Conservation (phyloP, 805 yeast genomes). For the Wickerhamiella cacticola region DNA sequence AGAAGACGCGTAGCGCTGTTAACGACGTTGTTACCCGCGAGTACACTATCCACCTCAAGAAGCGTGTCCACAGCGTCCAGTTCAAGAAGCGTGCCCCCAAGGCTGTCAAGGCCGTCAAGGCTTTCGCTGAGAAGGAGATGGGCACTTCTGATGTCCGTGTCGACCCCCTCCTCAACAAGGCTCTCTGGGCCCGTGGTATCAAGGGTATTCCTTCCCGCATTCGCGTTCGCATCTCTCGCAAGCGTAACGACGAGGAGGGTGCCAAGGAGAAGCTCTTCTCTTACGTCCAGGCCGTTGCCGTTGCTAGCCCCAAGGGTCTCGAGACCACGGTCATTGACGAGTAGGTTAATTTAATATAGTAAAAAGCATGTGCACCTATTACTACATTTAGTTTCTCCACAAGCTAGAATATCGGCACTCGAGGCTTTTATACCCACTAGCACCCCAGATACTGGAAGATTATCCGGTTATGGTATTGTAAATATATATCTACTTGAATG, state of each 20-base stretch:
- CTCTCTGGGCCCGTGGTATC: slow-evolving; percentile 98
- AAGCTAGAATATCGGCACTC: too few species aligned
- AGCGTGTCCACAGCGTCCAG: slow-evolving; percentile 96
- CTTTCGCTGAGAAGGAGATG: slow-evolving; percentile 97
- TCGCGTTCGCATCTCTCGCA: slow-evolving; percentile 97
- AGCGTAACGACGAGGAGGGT: slow-evolving; percentile 99
- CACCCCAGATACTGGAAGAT: too few species aligned
- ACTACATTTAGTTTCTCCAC: not conserved
- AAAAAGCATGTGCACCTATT: slow-evolving; percentile 12
- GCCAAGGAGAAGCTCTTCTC: slow-evolving; percentile 97
- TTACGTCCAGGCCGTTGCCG: slow-evolving; percentile 93
- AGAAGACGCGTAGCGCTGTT: slow-evolving; percentile 47
- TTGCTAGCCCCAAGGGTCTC: slow-evolving; percentile 93
- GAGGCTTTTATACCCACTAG: too few species aligned
- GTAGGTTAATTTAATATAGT: slow-evolving; percentile 28
- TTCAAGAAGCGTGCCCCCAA: slow-evolving; percentile 99
- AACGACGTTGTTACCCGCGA: slow-evolving; percentile 99
- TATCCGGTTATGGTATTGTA: too few species aligned
- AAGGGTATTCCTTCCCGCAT: slow-evolving; percentile 97
- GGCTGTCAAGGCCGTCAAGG: slow-evolving; percentile 98
- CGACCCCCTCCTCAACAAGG: slow-evolving; percentile 97
- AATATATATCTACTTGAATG: too few species aligned
- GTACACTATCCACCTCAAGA: slow-evolving; percentile 99
- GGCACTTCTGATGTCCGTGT: slow-evolving; percentile 98
- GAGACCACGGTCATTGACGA: slow-evolving; percentile 93